A percentile compares a stretch with the other conserved stretches of the same genome.
These are phyloP conservation scores for Fusarium veterinarium DNA, from an alignment of 2,329 filamentous ascomycete species.

Conservation along the genomic window DNA sequence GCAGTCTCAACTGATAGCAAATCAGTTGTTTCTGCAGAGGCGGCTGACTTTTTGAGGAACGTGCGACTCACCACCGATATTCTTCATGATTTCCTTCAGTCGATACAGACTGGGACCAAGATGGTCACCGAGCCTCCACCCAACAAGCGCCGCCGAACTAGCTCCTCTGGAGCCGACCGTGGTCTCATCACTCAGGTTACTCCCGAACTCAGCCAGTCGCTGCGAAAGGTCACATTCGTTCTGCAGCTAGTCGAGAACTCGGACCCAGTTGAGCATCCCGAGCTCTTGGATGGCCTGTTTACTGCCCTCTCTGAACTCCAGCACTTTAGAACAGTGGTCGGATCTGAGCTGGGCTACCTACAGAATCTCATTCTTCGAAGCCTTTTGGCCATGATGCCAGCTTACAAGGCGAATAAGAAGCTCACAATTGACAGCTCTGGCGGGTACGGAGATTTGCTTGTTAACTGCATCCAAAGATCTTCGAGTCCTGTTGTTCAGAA, in stretches of 20 bases:
- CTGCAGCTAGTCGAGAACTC: constrained; percentile 89
- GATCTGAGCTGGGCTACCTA: constrained; percentile 89
- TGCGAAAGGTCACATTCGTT: constrained; percentile 85
- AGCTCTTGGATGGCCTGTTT: constrained; percentile 84
- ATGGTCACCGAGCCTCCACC: constrained; percentile 78
- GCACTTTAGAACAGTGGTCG: constrained; percentile 81
- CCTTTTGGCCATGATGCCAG: constrained; percentile 84
- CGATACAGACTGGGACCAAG: constrained; percentile 77
- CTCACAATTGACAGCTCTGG: constrained; percentile 80
- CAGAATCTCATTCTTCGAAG: constrained; percentile 86
- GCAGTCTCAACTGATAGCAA: constrained; percentile 48
- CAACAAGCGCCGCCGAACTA: constrained; percentile 83
- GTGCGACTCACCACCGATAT: constrained; percentile 80
- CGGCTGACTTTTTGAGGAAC: constrained; percentile 77
- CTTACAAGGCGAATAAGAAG: constrained; percentile 70
- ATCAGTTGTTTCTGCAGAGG: constrained; percentile 64
- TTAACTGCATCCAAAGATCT: constrained; percentile 93
- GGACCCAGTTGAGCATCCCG: constrained; percentile 77
- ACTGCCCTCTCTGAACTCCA: constrained; percentile 87
- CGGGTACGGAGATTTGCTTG: constrained; percentile 88
- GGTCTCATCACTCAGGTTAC: constrained; percentile 71
- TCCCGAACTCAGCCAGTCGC: constrained; percentile 72
- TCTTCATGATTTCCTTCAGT: constrained; percentile 77
- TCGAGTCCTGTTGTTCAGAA: constrained; percentile 95
- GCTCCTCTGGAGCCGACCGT: constrained; percentile 73